Percentiles rank a stretch among this genome's conserved stretches.
phyloP scores from a whole-genome alignment of 2,329 filamentous ascomycete genomes.

The Diaporthe destruens region DNA sequence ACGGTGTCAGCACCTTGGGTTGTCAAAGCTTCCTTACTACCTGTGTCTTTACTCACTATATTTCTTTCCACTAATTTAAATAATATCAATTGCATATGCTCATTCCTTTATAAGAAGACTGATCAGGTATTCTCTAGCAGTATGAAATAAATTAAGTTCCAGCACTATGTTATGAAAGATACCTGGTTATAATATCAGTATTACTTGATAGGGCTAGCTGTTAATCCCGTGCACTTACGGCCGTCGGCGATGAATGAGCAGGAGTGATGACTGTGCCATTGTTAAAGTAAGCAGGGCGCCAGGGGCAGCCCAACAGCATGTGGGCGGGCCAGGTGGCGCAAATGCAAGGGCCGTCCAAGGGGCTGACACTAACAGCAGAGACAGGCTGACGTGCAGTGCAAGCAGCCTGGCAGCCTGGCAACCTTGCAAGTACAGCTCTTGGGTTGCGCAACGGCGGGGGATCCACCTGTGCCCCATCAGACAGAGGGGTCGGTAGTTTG shows the following conservation, averaged over 20 bases:
- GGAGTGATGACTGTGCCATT: neutral
- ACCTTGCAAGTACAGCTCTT: too few relatives aligned
- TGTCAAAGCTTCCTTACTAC: neutral
- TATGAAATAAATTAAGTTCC: too few relatives aligned
- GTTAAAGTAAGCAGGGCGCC: neutral
- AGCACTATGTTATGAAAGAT: too few relatives aligned
- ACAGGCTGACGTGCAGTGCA: constrained; percentile 23
- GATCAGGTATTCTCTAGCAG: too few relatives aligned
- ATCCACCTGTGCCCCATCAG: constrained; percentile 16
- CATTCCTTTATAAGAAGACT: too few relatives aligned
- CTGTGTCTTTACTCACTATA: neutral
- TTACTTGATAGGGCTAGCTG: neutral
- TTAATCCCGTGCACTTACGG: neutral
- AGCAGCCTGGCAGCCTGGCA: too few relatives aligned
- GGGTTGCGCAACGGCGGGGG: constrained; percentile 16
- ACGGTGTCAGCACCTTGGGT: neutral
- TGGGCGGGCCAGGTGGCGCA: neutral
- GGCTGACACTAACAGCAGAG: constrained; percentile 25
- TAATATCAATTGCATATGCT: too few relatives aligned
- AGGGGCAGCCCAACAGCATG: neutral
- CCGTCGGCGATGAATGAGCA: neutral
- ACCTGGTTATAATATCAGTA: too few relatives aligned
- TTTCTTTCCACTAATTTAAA: too few relatives aligned
- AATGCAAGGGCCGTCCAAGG: constrained; percentile 5
- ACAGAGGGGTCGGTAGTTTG: constrained; percentile 17